Base-by-base conservation (phyloP, 176 grass and related monocot genomes). In the Carex littledalei region DNA sequence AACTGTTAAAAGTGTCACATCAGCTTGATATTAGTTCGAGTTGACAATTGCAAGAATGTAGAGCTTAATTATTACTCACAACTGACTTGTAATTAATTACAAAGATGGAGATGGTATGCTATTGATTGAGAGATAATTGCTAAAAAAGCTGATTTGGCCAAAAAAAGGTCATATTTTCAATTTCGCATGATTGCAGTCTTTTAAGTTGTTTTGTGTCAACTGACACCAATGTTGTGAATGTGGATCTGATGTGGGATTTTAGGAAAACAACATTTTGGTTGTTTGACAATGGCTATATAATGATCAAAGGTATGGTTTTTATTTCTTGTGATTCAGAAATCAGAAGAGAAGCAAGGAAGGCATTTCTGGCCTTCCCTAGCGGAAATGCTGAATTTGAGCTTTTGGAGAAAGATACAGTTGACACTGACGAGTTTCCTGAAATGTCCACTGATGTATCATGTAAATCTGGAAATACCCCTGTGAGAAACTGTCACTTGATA, bases 281-380 rank as follows among this genome's bases (percentile, higher is more conserved):
- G 54, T 80, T 11, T 86, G 67, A 85, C 54, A 63, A 50, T 43
- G 68, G 22, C 26, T 64, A 53, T 35, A 17, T 72, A 35, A 70
- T 81, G 62, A 20, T 68, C 47, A 50, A 79, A 75, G 73, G 41
- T 79, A 59, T 84, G 14, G 34, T 84, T 77, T 60, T 6, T 54
- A n/a, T 26, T 69, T 45, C 4, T 69, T 77, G 59, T 88, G 53
- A 83, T 89, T 77, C 86, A 98, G 93, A 93, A 92, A 90, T 88
- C 86, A 87, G 89, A 43, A 92, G 95, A 88, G 88, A 89, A 84
- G 95, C 95, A 83, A 93, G 95, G 89, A 98, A 90, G 89, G 95
- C 95, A 79, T 90, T 98, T 85, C 59, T 98, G 71, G 95, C 95
- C 26, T 87, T 98, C 62, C 92, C 95, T 88, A 83, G 91, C 35